phyloP scores from a whole-genome alignment of 805 yeast genomes.

The Maudiozyma turicensis region DNA sequence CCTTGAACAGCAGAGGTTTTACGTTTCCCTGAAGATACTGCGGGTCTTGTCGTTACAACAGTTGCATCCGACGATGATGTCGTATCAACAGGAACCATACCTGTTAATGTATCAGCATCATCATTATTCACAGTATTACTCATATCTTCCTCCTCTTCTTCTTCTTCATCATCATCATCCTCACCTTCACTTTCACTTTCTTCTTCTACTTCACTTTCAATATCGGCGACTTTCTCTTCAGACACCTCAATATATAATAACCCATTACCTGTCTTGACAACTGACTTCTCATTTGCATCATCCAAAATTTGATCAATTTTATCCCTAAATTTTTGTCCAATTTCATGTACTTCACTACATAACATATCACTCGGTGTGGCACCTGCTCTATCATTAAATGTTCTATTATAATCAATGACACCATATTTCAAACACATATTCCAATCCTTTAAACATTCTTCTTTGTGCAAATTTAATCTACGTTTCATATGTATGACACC shows the following conservation, averaged over 20 bases:
- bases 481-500: slow-evolving; percentile 15
- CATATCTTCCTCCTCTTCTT: background rate
- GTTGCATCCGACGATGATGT: background rate
- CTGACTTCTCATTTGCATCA: slow-evolving; percentile 14
- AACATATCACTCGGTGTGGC: slow-evolving; percentile 21
- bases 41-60: background rate
- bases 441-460: slow-evolving; percentile 21
- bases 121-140: background rate
- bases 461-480: slow-evolving; percentile 8
- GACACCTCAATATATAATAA: slow-evolving; percentile 19
- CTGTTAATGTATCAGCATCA: background rate
- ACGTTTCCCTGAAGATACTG: too few species aligned
- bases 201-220: background rate
- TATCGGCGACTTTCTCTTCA: slow-evolving; percentile 3
- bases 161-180: slow-evolving; percentile 1
- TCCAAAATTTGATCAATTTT: slow-evolving; percentile 13
- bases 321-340: slow-evolving; percentile 11
- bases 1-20: background rate
- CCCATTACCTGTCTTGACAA: slow-evolving; percentile 16
- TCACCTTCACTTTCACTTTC: background rate
- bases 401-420: slow-evolving; percentile 11
- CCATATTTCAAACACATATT: slow-evolving; percentile 20
- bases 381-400: slow-evolving; percentile 10
- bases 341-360: slow-evolving; percentile 8
- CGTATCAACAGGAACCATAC: background rate